These are phyloP conservation scores for Triticum dicoccoides DNA, from an alignment of 176 grass and related monocot species.

Conservation along the genomic window DNA sequence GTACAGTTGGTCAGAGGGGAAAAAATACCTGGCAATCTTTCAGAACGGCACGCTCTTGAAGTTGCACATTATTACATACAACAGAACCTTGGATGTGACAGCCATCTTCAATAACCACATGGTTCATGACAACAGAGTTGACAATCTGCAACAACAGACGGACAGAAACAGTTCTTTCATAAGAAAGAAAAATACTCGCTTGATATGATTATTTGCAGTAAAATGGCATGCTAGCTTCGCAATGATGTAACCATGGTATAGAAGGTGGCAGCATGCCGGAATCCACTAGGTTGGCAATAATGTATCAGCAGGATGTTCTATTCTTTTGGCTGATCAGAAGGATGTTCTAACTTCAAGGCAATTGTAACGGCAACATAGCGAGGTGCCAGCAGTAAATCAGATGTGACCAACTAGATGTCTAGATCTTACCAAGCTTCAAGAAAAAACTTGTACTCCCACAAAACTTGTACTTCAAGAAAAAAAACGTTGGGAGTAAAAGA, in stretches of 20 bases:
- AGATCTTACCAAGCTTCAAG: neutral
- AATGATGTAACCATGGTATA: neutral
- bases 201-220: neutral
- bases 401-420: neutral
- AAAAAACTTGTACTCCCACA: neutral
- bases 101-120: constrained; percentile 93
- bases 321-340: neutral
- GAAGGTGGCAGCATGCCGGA: neutral
- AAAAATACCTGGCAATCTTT: constrained; percentile 90
- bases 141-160: constrained; percentile 63
- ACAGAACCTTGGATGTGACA: constrained; percentile 93
- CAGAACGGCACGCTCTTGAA: constrained; percentile 88
- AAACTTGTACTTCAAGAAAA: too few relatives aligned
- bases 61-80: constrained; percentile 90
- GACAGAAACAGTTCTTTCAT: neutral
- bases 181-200: neutral
- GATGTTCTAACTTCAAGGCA: neutral
- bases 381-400: neutral
- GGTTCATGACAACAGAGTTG: constrained; percentile 94
- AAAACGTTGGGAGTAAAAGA: too few relatives aligned
- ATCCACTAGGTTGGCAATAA: neutral
- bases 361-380: neutral
- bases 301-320: neutral
- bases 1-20: neutral
- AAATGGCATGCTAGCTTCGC: neutral